phyloP scores from a whole-genome alignment of 1,284 basidiomycete genomes.

The Tylopilus sp. region DNA sequence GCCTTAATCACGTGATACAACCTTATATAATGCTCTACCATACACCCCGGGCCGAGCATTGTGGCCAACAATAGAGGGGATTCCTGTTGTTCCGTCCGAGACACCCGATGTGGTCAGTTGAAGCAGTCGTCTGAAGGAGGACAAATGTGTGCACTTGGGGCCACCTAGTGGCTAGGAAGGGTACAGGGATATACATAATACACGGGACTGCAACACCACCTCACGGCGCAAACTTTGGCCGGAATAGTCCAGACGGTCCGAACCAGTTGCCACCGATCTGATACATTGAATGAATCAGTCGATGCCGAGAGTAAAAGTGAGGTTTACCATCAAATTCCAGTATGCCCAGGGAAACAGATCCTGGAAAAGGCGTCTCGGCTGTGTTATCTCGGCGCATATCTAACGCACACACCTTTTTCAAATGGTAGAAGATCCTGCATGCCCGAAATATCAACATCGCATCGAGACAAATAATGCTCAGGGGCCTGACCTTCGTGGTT shows the following conservation, averaged over 20 bases:
- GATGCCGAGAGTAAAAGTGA: background rate
- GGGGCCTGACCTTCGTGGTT: slow-evolving; percentile 53
- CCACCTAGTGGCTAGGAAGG: background rate
- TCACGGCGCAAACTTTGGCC: slow-evolving; percentile 43
- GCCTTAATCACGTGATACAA: slow-evolving; percentile 23
- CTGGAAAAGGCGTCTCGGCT: slow-evolving; percentile 31
- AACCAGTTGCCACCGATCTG: slow-evolving; percentile 71
- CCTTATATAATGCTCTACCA: slow-evolving; percentile 11
- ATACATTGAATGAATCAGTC: background rate
- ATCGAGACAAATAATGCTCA: background rate
- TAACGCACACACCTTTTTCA: slow-evolving; percentile 76
- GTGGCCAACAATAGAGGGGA: background rate
- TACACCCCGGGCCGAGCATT: slow-evolving; percentile 8
- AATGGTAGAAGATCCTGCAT: slow-evolving; percentile 77
- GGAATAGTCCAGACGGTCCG: slow-evolving; percentile 51
- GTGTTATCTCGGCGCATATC: background rate
- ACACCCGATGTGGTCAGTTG: background rate
- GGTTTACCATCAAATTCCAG: slow-evolving; percentile 78
- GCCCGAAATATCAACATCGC: slow-evolving; percentile 5
- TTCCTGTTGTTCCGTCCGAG: slow-evolving; percentile 20
- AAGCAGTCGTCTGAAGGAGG: background rate
- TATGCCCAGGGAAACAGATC: slow-evolving; percentile 89
- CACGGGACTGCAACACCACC: background rate
- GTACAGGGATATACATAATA: background rate
- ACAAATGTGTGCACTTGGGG: slow-evolving; percentile 13